A percentile compares a stretch with the other conserved stretches of the same genome.
phyloP scores from a whole-genome alignment of 108 stramenopile species.

The Nitzschia putrida region DNA sequence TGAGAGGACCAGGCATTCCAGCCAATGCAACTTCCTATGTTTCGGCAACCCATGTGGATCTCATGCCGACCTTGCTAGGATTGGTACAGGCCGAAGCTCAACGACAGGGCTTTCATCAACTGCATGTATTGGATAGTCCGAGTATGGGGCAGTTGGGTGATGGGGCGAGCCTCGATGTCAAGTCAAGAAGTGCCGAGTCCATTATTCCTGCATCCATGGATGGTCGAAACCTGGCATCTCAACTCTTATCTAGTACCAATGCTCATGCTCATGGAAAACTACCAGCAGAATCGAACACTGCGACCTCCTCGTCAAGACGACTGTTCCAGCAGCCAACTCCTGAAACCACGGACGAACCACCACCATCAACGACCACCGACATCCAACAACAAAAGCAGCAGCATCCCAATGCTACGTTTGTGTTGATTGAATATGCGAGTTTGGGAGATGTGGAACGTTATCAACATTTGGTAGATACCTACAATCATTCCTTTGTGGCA shows the following conservation, averaged over 20 bases:
- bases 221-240: conserved; percentile 40
- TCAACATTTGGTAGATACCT: conserved; percentile 38
- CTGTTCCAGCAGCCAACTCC: no score
- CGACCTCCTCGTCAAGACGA: no score
- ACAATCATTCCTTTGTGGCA: conserved; percentile 43
- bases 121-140: not conserved
- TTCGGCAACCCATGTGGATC: conserved; percentile 44
- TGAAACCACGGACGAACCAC: not conserved
- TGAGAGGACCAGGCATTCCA: conserved; percentile 46
- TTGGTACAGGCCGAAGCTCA: no score
- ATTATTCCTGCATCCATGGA: conserved; percentile 48
- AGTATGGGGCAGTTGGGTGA: no score
- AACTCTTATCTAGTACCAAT: conserved; percentile 1
- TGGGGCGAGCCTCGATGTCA: not conserved
- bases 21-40: conserved; percentile 1
- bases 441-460: conserved; percentile 40
- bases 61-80: conserved; percentile 54
- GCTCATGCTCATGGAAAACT: not conserved
- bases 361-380: conserved; percentile 3
- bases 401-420: not conserved
- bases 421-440: conserved; percentile 40
- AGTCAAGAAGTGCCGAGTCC: not conserved
- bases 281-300: no score
- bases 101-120: conserved; percentile 11
- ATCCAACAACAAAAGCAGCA: no score